Conservation (phyloP, 2,329 filamentous ascomycete species). For the Tricladium varicosporioides region DNA sequence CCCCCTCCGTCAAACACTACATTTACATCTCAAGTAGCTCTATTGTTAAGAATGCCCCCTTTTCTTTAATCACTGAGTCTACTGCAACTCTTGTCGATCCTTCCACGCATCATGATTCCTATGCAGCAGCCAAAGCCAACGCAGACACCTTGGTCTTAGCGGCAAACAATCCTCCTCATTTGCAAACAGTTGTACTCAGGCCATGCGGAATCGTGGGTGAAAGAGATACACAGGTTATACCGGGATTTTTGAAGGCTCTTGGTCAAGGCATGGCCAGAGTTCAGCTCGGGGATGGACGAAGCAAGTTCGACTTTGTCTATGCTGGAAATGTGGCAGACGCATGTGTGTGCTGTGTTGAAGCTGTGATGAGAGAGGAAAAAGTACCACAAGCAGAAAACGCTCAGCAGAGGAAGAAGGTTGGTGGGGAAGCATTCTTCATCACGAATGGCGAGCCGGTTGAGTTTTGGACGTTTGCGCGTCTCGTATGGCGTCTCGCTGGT, state of each 20-base stretch:
- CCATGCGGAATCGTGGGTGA: constrained; percentile 7
- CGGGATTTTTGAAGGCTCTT: not conserved
- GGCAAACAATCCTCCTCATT: not conserved
- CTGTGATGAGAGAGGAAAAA: not conserved
- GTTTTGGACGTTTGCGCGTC: constrained; percentile 11
- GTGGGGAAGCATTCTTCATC: constrained; percentile 14
- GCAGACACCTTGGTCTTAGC: constrained; percentile 10
- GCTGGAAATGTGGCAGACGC: constrained; percentile 14
- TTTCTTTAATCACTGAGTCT: not conserved
- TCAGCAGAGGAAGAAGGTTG: not conserved
- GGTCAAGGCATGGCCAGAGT: not conserved
- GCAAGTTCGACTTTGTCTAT: constrained; percentile 1
- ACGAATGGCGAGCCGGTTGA: constrained; percentile 11
- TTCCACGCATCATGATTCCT: constrained; percentile 5
- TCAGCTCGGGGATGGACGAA: constrained; percentile 4
- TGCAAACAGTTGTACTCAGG: constrained; percentile 7
- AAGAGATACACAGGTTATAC: constrained; percentile 5
- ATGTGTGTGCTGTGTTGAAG: not conserved
- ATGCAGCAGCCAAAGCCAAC: constrained; percentile 9
- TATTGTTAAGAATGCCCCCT: not conserved
- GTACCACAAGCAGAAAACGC: not conserved
- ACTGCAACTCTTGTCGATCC: constrained; percentile 1
- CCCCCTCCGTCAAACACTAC: not conserved
- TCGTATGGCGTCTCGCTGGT: constrained; percentile 4
- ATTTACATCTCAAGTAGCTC: constrained; percentile 5